These are phyloP conservation scores for Panus rudis DNA, from an alignment of 768 basidiomycete genomes.

Conservation along the genomic window DNA sequence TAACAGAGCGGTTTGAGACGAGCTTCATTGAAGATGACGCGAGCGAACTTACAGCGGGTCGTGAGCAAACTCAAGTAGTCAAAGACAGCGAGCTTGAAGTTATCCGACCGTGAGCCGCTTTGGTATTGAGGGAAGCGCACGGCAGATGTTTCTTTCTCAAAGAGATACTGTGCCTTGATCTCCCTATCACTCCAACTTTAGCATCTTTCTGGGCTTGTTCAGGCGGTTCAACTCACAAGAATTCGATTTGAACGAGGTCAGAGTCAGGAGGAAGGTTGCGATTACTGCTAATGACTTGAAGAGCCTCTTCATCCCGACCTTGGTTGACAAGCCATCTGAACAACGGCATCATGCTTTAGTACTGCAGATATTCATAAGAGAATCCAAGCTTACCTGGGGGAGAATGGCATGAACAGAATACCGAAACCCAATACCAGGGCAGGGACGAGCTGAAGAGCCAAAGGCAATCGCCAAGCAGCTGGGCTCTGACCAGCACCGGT, in stretches of 20 bases:
- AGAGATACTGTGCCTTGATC: slow-evolving; percentile 67
- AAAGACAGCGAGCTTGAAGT: slow-evolving; percentile 53
- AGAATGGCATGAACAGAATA: slow-evolving; percentile 74
- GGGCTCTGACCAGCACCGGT: slow-evolving; percentile 48
- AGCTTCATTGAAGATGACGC: not conserved
- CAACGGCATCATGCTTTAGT: not conserved
- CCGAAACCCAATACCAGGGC: slow-evolving; percentile 65
- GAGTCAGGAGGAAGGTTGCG: slow-evolving; percentile 48
- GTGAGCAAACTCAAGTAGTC: slow-evolving; percentile 58
- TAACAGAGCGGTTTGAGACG: slow-evolving; percentile 21
- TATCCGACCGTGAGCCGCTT: slow-evolving; percentile 49
- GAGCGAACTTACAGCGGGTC: slow-evolving; percentile 31
- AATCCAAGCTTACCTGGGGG: slow-evolving; percentile 44
- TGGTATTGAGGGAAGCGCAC: slow-evolving; percentile 56
- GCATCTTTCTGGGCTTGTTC: no score
- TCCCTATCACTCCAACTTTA: slow-evolving; percentile 43
- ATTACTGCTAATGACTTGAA: slow-evolving; percentile 53
- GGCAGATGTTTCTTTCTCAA: slow-evolving; percentile 59
- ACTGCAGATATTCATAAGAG: not conserved
- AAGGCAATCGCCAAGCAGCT: slow-evolving; percentile 71
- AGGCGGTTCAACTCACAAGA: slow-evolving; percentile 41
- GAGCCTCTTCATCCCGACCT: slow-evolving; percentile 69
- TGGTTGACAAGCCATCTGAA: slow-evolving; percentile 69
- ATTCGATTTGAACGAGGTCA: slow-evolving; percentile 68
- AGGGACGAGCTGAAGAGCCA: slow-evolving; percentile 69